These are phyloP conservation scores for Podila epicladia DNA, from an alignment of 192 early-diverging fungal species.

Conservation along the genomic window DNA sequence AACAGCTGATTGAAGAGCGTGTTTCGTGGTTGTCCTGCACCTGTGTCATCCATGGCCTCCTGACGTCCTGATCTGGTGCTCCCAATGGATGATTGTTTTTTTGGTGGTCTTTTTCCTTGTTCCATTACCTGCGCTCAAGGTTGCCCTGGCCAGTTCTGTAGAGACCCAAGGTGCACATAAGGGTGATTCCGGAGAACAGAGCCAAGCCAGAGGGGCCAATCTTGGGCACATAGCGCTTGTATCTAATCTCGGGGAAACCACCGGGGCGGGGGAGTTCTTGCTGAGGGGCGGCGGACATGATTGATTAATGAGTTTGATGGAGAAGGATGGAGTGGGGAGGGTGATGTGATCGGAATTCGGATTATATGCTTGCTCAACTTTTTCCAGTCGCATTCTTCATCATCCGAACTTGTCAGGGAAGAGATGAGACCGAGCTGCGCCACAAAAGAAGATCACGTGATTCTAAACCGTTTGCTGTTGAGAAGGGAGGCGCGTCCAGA, in stretches of 20 bases:
- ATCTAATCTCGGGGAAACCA: conserved; percentile 88
- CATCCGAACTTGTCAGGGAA: too few relatives aligned
- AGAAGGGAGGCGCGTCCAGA: too few relatives aligned
- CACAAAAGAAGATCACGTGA: too few relatives aligned
- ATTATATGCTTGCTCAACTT: background rate
- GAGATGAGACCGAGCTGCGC: too few relatives aligned
- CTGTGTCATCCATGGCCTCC: background rate
- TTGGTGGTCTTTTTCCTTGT: background rate
- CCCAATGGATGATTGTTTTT: background rate
- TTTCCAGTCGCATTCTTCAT: too few relatives aligned
- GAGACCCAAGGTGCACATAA: conserved; percentile 86
- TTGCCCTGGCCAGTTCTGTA: conserved; percentile 74
- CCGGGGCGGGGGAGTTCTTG: conserved; percentile 83
- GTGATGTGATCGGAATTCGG: conserved; percentile 3
- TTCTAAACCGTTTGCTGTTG: too few relatives aligned
- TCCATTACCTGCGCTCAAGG: conserved; percentile 71
- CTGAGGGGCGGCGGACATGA: conserved; percentile 35
- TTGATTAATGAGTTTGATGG: background rate
- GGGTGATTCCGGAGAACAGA: conserved; percentile 78
- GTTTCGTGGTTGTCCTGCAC: background rate
- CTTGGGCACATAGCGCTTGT: conserved; percentile 89
- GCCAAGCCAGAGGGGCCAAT: conserved; percentile 90
- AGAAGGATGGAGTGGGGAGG: background rate
- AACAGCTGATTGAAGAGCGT: too few relatives aligned
- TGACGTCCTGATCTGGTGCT: background rate